A percentile compares a stretch with the other conserved stretches of the same genome.
phyloP scores from a whole-genome alignment of 176 grass and related monocot species.

The Olyra latifolia region DNA sequence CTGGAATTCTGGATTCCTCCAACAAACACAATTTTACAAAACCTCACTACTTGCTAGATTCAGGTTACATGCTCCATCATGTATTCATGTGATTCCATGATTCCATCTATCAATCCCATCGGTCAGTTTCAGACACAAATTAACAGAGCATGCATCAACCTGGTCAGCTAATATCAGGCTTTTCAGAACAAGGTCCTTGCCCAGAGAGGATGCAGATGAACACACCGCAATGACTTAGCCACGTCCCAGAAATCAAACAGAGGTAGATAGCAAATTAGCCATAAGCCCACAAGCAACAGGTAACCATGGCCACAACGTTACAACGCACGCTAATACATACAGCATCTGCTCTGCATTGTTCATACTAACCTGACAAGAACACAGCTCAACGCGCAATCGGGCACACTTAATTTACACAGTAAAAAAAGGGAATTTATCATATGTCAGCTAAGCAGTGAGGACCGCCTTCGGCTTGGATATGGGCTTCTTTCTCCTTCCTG shows the following conservation, averaged over 20 bases:
- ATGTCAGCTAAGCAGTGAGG: slow-evolving; percentile 36
- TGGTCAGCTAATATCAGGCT: neutral
- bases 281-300: neutral
- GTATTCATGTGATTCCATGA: neutral
- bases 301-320: neutral
- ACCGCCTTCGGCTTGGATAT: slow-evolving; percentile 42
- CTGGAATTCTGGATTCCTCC: neutral
- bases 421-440: neutral
- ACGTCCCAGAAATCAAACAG: neutral
- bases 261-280: neutral
- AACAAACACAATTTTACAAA: neutral
- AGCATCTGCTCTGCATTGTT: neutral
- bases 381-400: neutral
- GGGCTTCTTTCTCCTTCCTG: slow-evolving; percentile 59
- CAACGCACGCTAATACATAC: slow-evolving; percentile 11
- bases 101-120: neutral
- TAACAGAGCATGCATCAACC: neutral
- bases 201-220: neutral
- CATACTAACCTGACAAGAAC: slow-evolving; percentile 12
- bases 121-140: neutral
- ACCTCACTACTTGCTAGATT: neutral
- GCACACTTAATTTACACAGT: slow-evolving; percentile 4
- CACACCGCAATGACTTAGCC: neutral
- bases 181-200: neutral
- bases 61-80: neutral